Evolutionary conservation across 2,329 filamentous ascomycete species (phyloP), one percentile per base, ranked within the genome.

Genomic region (Fusarium goolgardi): DNA sequence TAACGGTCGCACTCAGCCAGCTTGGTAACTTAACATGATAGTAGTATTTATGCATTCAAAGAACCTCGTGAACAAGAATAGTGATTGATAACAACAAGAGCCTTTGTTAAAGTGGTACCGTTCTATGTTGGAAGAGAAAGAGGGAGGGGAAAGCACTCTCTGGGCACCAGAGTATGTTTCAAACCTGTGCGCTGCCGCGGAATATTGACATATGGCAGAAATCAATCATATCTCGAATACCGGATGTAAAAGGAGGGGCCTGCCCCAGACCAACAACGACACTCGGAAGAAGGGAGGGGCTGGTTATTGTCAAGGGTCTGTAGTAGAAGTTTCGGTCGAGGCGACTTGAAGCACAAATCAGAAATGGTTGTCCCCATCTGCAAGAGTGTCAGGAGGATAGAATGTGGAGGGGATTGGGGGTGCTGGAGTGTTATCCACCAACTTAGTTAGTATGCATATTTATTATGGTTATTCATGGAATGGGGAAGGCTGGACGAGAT

Each of bases 391-490:
- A 49, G 39, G 37, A 31, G 15, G 51, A 45, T 45, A 18, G 40
- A 35, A n/a, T 55, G 62, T 59, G 61, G 67, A 63, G 49, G 57
- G 59, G 52, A 44, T 21, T 29, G 41, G 39, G 23, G 21, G 25
- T 50, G 23, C 25, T 50, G 23, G 32, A 55, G 52, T 50, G 35
- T 49, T 53, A 67, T 53, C 63, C 65, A 61, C 56, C 44, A 40
- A 43, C 18, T 43, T 49, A 59, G 40, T 43, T 49, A 59, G 40
- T 54, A 71, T 59, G 69, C 63, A 71, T 70, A 68, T 63, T 56
- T 47, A 55, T 71, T 71, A 68, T 71, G 69, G 69, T 71, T 71
- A 71, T 70, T 55, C 58, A 27, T 29, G 23, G 32, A 37, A 55
- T 54, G 40, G 44, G 49, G 25, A 45, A 37, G 51, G 37, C 32